Percentiles rank a stretch among this genome's conserved stretches.
phyloP scores from a whole-genome alignment of 1,139 yeast genomes.

The Kazachstania sp. region DNA sequence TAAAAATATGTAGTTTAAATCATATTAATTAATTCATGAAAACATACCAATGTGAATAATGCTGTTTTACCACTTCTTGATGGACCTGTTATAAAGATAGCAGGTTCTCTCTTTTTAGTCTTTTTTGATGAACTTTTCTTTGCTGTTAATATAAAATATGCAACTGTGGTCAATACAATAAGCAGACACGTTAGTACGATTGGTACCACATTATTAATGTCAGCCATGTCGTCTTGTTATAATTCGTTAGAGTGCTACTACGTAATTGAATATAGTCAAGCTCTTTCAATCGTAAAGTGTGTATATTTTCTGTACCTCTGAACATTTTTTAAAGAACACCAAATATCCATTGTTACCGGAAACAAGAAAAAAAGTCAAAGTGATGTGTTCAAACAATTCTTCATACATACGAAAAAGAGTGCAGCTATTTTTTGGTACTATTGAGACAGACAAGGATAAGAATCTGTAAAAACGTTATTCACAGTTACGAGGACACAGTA shows the following conservation, averaged over 20 bases:
- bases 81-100: conserved; percentile 66
- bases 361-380: too few species aligned
- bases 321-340: too few species aligned
- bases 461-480: too few species aligned
- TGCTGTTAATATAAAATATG: conserved; percentile 1
- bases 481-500: too few species aligned
- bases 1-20: too few species aligned
- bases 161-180: conserved; percentile 4
- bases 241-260: not conserved
- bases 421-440: not conserved
- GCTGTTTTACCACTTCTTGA: conserved; percentile 70
- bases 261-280: too few species aligned
- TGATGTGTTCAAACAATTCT: not conserved
- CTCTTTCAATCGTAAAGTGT: too few species aligned
- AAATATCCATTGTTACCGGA: too few species aligned
- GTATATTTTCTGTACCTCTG: too few species aligned
- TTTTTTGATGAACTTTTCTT: not conserved
- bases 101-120: conserved; percentile 37
- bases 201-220: not conserved
- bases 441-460: too few species aligned
- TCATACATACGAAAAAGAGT: conserved; percentile 22
- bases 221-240: not conserved
- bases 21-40: not conserved
- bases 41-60: conserved; percentile 36
- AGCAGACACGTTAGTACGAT: not conserved